Evolutionary conservation across 2,329 filamentous ascomycete species (phyloP), one percentile per base, ranked within the genome.

Genomic region (Blastomyces gilchristii): DNA sequence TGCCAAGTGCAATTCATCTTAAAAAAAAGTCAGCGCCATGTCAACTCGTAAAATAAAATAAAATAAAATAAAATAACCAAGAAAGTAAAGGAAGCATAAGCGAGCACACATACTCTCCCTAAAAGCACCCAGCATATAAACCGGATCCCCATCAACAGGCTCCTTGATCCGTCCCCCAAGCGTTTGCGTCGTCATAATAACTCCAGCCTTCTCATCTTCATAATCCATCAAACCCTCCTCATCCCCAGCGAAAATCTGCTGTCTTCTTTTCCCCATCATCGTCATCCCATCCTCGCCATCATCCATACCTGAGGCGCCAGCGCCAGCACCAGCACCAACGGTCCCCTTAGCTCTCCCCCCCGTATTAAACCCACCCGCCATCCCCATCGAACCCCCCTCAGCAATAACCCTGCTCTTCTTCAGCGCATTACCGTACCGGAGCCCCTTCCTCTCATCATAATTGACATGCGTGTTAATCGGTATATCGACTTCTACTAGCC

Each of bases 61-160:
- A n/a, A 5, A 12, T 45, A 22, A 22, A 22, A 22, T 22, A 22
- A 22, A 22, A 22, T 22, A 22, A 22, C n/a, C n/a, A 22, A 22
- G n/a, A 31, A 61, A 43, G 22, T 22, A 60, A 45, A 54, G 59
- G 22, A 18, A 45, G 41, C 52, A 28, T 58, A 53, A 14, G 37
- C 62, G 39, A 14, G 39, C 62, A 39, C 58, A 63, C 85, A 69
- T 76, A 93, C 90, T 85, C 60, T 87, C 87, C 72, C 88, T 85
- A 73, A 97, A 97, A n/a, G 91, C 88, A 37, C 91, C 94, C 59
- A 97, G 82, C 86, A 97, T 95, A 78, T 96, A 96, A 67, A 81
- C 78, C 9, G 85, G 84, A 67, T 90, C 87, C 28, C 88, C 87
- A 67, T 87, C 84, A 67, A 87, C 85, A 2, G 85, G 80, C 50